phyloP scores from a whole-genome alignment of 208 protist genomes.

The Acanthamoeba lugdunensis region DNA sequence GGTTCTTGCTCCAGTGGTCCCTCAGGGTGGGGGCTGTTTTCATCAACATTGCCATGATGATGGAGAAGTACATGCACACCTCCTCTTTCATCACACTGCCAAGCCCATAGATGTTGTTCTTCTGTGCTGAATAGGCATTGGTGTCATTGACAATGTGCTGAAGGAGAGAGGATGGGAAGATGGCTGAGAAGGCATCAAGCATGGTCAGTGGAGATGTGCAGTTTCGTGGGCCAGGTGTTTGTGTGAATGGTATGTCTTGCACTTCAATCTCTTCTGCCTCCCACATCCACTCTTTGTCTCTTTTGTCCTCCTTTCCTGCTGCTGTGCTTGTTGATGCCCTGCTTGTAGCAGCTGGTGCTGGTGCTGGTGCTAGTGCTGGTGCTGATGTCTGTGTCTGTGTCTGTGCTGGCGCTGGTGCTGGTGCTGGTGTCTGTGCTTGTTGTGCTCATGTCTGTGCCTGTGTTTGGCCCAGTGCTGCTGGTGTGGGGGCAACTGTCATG shows the following conservation, averaged over 20 bases:
- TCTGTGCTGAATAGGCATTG: neutral
- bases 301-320: neutral
- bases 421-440: neutral
- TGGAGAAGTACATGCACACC: neutral
- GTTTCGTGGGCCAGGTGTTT: neutral
- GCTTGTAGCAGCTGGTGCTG: neutral
- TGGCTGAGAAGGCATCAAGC: neutral
- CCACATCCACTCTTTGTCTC: neutral
- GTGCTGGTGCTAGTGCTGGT: neutral
- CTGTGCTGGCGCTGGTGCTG: neutral
- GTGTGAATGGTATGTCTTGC: neutral
- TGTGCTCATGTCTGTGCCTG: neutral
- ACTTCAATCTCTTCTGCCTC: neutral
- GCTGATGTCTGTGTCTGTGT: too few species aligned
- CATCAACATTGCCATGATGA: neutral
- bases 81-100: neutral
- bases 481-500: neutral
- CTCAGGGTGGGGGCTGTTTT: neutral
- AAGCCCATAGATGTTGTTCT: neutral
- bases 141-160: neutral
- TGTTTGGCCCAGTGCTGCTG: neutral
- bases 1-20: neutral
- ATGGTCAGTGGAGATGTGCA: neutral
- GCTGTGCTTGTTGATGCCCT: neutral
- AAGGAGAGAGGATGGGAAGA: neutral